phyloP scores from a whole-genome alignment of 1,284 basidiomycete species.

The Ganoderma resinaceum region DNA sequence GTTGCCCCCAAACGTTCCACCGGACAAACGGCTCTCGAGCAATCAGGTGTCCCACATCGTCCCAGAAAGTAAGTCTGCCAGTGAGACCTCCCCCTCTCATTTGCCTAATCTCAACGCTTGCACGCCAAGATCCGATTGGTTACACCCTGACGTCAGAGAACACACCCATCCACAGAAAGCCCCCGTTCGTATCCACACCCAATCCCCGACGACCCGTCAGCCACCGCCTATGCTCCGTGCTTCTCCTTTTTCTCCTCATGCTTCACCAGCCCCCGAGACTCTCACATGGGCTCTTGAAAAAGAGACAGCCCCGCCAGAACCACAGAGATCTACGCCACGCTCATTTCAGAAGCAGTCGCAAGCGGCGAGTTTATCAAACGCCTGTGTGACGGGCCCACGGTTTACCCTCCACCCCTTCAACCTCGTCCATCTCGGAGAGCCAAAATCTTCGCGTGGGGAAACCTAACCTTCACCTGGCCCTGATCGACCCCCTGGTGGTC shows the following conservation, averaged over 20 bases:
- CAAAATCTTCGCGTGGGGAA: neutral
- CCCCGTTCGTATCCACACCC: neutral
- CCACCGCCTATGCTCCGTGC: neutral
- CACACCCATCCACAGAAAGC: neutral
- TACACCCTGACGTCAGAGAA: neutral
- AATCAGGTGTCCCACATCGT: neutral
- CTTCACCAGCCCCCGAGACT: neutral
- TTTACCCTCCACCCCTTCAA: neutral
- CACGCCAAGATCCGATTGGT: neutral
- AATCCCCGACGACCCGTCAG: neutral
- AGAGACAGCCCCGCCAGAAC: neutral
- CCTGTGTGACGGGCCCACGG: neutral
- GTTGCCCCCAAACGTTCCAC: neutral
- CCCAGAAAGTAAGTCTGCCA: neutral
- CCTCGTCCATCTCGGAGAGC: slow-evolving; percentile 1
- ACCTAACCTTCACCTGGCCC: neutral
- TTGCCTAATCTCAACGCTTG: neutral
- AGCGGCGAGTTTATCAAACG: neutral
- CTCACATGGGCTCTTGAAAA: neutral
- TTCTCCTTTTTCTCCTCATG: neutral
- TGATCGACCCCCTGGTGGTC: neutral
- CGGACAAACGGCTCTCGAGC: neutral
- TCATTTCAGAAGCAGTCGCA: neutral
- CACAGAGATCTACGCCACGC: neutral
- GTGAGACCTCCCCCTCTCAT: neutral